These are phyloP conservation scores for Ceratocystiopsis sp. DNA, from an alignment of 2,329 filamentous ascomycete genomes.

Conservation along the genomic window DNA sequence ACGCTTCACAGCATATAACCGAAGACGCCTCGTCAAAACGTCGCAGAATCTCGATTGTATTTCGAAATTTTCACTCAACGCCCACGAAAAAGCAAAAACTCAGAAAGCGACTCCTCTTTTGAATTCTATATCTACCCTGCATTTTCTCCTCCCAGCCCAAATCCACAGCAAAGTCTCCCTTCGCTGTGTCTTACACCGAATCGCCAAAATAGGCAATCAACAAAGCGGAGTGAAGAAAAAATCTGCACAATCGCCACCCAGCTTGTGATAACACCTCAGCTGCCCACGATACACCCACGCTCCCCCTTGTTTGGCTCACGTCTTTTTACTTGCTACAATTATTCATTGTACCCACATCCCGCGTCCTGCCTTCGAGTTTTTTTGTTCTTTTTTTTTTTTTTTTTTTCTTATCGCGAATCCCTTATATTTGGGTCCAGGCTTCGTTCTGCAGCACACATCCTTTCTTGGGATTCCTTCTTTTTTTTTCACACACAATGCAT, in stretches of 20 bases:
- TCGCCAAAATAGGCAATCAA: slow-evolving; percentile 6
- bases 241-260: slow-evolving; percentile 5
- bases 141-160: background rate
- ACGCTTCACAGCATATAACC: too few relatives aligned
- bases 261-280: slow-evolving; percentile 3
- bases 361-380: background rate
- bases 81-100: too few relatives aligned
- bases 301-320: too few relatives aligned
- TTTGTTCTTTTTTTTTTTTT: background rate
- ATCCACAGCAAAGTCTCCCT: background rate
- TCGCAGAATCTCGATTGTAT: too few relatives aligned
- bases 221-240: slow-evolving; percentile 1
- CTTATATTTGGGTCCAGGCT: too few relatives aligned
- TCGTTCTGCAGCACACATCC: background rate
- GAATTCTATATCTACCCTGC: background rate
- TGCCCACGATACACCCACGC: background rate
- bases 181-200: slow-evolving; percentile 1
- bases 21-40: too few relatives aligned
- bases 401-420: background rate
- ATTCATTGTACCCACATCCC: background rate
- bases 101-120: background rate
- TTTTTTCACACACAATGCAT: slow-evolving; percentile 26
- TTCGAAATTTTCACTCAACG: background rate
- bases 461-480: background rate
- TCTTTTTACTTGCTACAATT: too few relatives aligned